Base-by-base conservation (phyloP, 1,284 basidiomycete species). In the Tilletia walkeri region DNA sequence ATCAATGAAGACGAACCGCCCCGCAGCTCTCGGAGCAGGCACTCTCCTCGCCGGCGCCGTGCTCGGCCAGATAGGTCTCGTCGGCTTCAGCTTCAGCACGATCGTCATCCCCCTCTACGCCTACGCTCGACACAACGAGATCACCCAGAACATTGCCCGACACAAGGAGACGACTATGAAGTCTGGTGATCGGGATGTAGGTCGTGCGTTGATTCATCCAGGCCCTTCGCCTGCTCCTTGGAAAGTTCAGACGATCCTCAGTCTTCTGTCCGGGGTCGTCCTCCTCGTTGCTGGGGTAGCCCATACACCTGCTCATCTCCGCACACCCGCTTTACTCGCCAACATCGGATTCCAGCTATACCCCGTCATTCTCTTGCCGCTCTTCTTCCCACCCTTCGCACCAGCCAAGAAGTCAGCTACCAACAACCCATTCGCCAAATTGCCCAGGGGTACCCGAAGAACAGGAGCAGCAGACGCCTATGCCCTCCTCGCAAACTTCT, bases 81-180 rank as follows among this genome's bases (percentile, higher is more conserved):
- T 38, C 30, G 59, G 59, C 59, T 63, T 63, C 59, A 63, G 59
- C 59, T 63, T 63, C 59, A 63, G 36, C 59, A 16, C 36, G 6
- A 38, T 63, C 59, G 59, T 38, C 4, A 41, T 63, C 36, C 59
- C 59, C 59, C 7, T 63, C 1, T 63, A 63, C 34, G 59, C 59
- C 36, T 63, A n/a, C 14, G 36, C 34, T 1, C 59, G 59, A 1
- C 59, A 63, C 59, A 9, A 10, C 12, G 34, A 38, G 12, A 63
- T 39, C 59, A 63, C 59, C 36, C 18, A 63, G 59, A 34, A 24
- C 36, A 63, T 63, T n/a, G 16, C 6, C 36, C 12, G 20, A 16
- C 30, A 63, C 59, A 63, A 63, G 59, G 59, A 63, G 34, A 63
- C 59, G 16, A 63, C 30, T 9, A 39, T 38, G 16, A 63, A 63